Conservation (phyloP, 2,329 filamentous ascomycete genomes). For the Calonectria ilicicola region DNA sequence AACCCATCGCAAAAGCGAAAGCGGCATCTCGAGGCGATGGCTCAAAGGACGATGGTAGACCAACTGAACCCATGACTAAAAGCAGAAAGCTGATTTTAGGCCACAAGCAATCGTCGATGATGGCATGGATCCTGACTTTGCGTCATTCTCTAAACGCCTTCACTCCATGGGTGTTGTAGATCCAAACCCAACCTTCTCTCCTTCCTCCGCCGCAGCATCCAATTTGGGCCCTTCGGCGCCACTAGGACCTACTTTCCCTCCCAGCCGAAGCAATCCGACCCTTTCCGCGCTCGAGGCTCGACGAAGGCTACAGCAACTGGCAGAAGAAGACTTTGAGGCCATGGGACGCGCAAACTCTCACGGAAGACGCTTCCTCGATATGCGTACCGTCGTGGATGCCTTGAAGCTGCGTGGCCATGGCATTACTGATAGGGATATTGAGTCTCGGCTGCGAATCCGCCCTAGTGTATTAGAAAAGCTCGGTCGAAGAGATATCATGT, state of each 20-base stretch:
- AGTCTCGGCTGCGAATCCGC: slow-evolving; percentile 58
- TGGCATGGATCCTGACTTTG: slow-evolving; percentile 54
- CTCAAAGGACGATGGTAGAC: slow-evolving; percentile 37
- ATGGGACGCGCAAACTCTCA: slow-evolving; percentile 47
- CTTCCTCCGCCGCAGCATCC: slow-evolving; percentile 59
- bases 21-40: slow-evolving; percentile 24
- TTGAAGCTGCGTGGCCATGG: slow-evolving; percentile 59
- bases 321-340: slow-evolving; percentile 57
- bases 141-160: slow-evolving; percentile 63
- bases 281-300: slow-evolving; percentile 63
- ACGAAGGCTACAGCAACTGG: slow-evolving; percentile 56
- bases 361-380: slow-evolving; percentile 60
- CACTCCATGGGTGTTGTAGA: slow-evolving; percentile 66
- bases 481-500: slow-evolving; percentile 55
- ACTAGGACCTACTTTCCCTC: slow-evolving; percentile 43
- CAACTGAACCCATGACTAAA: not conserved
- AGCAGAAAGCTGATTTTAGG: slow-evolving; percentile 17
- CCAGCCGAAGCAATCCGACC: slow-evolving; percentile 55
- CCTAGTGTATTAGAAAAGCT: slow-evolving; percentile 58
- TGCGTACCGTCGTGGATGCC: slow-evolving; percentile 59
- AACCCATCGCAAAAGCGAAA: slow-evolving; percentile 25
- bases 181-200: slow-evolving; percentile 65
- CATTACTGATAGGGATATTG: slow-evolving; percentile 54
- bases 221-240: slow-evolving; percentile 36
- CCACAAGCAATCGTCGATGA: slow-evolving; percentile 54